Conservation (phyloP, 1,284 basidiomycete genomes). For the Peniophora sp. region DNA sequence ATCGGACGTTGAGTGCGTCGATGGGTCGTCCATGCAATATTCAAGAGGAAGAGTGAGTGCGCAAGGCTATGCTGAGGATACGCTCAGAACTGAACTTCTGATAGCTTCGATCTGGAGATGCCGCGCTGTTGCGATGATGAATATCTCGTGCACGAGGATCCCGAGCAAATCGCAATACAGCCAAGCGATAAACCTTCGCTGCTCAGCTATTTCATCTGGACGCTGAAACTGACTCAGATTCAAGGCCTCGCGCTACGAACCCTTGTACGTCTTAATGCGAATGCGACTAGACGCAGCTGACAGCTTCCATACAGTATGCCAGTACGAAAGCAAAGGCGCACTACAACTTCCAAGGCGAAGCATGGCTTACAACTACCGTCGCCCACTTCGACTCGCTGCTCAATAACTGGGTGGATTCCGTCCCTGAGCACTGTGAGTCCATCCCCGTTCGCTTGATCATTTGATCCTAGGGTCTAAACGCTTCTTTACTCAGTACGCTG, state of each 20-base stretch:
- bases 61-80: background rate
- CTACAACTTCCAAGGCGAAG: conserved; percentile 37
- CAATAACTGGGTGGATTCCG: conserved; percentile 55
- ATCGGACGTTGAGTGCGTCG: conserved; percentile 57
- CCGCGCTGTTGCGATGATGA: conserved; percentile 60
- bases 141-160: conserved; percentile 43
- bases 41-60: conserved; percentile 75
- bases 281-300: too few species aligned
- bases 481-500: too few species aligned
- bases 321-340: conserved; percentile 47
- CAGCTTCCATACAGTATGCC: conserved; percentile 36
- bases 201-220: conserved; percentile 42
- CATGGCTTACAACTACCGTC: conserved; percentile 46
- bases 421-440: conserved; percentile 45
- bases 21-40: conserved; percentile 78
- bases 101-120: conserved; percentile 53
- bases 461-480: too few species aligned
- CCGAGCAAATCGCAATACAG: conserved; percentile 33
- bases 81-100: background rate
- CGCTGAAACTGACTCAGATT: conserved; percentile 49
- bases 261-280: conserved; percentile 36
- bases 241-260: conserved; percentile 47
- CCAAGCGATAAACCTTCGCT: conserved; percentile 37
- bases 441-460: background rate
- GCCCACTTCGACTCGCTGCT: conserved; percentile 53